These are phyloP conservation scores for Ceratopteris richardii DNA, from an alignment of 75 land plant species.

Conservation along the genomic window DNA sequence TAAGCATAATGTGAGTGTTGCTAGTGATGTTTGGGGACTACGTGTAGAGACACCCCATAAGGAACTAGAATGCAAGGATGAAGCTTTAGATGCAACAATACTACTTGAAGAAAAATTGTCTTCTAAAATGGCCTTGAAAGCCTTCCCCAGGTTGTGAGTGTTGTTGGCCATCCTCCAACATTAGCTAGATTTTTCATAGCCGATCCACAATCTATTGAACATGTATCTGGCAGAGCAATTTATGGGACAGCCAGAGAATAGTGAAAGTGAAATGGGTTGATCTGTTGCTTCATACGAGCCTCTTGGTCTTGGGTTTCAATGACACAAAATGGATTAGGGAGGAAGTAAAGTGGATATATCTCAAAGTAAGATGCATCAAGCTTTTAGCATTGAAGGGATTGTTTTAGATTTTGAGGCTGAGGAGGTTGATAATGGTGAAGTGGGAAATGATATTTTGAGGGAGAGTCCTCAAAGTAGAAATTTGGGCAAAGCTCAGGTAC, in stretches of 20 bases:
- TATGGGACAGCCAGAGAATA: constrained; percentile 62
- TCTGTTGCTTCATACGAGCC: constrained; percentile 88
- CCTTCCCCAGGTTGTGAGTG: no score
- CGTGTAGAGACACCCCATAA: constrained; percentile 37
- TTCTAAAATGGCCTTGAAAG: constrained; percentile 53
- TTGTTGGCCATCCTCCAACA: constrained; percentile 50
- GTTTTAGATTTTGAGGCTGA: constrained; percentile 68
- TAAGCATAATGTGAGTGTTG: constrained; percentile 70
- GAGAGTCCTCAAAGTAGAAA: constrained; percentile 61
- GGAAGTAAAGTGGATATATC: constrained; percentile 64
- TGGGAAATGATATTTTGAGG: constrained; percentile 24
- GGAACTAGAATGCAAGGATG: constrained; percentile 46
- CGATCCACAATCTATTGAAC: constrained; percentile 28
- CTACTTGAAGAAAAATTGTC: constrained; percentile 30
- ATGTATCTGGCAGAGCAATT: constrained; percentile 35
- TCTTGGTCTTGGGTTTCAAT: constrained; percentile 56
- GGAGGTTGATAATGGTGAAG: constrained; percentile 55
- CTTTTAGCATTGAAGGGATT: constrained; percentile 77
- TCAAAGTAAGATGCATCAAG: constrained; percentile 40
- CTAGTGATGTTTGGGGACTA: constrained; percentile 73
- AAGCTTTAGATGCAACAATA: constrained; percentile 42
- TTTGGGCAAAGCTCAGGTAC: constrained; percentile 40
- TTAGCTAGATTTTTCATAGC: constrained; percentile 18
- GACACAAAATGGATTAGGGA: constrained; percentile 55
- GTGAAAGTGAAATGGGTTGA: constrained; percentile 88